Percentiles rank a stretch among this genome's conserved stretches.
Evolutionary conservation across 2,329 filamentous ascomycete species (phyloP).

Genomic region (Dissoconium aciculare): DNA sequence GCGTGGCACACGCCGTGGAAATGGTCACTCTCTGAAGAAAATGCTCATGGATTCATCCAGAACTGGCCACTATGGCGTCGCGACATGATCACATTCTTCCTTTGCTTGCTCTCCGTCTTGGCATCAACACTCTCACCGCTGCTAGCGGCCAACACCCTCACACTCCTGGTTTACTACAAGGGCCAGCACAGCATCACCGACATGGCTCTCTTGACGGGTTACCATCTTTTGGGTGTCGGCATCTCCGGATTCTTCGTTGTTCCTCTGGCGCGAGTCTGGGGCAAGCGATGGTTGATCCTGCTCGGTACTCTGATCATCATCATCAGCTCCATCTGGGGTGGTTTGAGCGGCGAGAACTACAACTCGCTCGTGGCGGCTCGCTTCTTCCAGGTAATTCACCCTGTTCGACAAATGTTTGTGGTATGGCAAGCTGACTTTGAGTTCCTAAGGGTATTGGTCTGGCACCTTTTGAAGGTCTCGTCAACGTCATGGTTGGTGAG

Average conservation of each 20-base stretch:
- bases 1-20: no score
- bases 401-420: not conserved
- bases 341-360: constrained; percentile 50
- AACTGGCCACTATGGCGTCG: constrained; percentile 76
- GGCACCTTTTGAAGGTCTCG: constrained; percentile 75
- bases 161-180: constrained; percentile 49
- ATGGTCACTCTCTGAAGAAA: no score
- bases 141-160: constrained; percentile 71
- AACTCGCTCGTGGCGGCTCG: constrained; percentile 57
- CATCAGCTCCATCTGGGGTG: constrained; percentile 60
- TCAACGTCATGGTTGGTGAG: constrained; percentile 76
- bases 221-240: constrained; percentile 66
- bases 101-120: constrained; percentile 65
- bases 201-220: constrained; percentile 67
- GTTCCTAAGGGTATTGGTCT: constrained; percentile 50
- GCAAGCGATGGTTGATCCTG: constrained; percentile 73
- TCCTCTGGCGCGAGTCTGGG: constrained; percentile 72
- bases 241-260: constrained; percentile 68
- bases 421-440: not conserved
- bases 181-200: constrained; percentile 41
- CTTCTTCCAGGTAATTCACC: constrained; percentile 44
- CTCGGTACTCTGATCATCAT: constrained; percentile 58
- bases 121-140: constrained; percentile 69
- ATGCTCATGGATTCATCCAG: constrained; percentile 27
- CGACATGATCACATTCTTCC: constrained; percentile 59